Base-by-base conservation (phyloP, 1,284 basidiomycete genomes). In the Pseudomicrostroma phylloplanum region DNA sequence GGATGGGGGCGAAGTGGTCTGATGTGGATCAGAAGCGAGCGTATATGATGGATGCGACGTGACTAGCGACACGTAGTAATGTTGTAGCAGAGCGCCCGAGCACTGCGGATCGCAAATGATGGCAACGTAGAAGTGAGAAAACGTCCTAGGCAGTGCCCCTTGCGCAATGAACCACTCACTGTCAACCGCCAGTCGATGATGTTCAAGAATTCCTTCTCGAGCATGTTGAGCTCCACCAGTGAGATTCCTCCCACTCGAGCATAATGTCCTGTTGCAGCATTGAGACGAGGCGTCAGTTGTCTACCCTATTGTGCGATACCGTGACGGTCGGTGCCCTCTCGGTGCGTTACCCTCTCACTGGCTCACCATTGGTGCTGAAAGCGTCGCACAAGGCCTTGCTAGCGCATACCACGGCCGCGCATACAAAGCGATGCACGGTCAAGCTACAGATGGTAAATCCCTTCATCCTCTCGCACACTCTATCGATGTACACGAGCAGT, bases 371-470 rank as follows among this genome's bases (percentile, higher is more conserved):
- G 23, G 77, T 79, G 56, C 72, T 76, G 61, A 79, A 79, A 0
- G 77, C 70, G 59, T 79, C 77, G 64, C 77, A 79, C 13, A 79
- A 63, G 17, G 74, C 77, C 55, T 79, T 79, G 62, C 63, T 71
- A 3, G 76, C 74, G 55, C 74, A 76, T 1, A 79, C 73, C 39
- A 79, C 71, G 21, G 74, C 71, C 1, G 76, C 77, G 46, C 76
- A 79, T 42, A 77, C 67, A 64, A 79, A 79, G 1, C 77, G 69
- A 62, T 79, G 77, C 15, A 79, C 77, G 9, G 77, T 79, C 12
- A 79, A 61, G 7, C 74, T 68, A 66, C 74, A 79, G 41, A 79
- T 73, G 25, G 77, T 79, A 55, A 79, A 79, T 11, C 77, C 72
- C 21, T 68, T 56, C 49, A 78, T 66, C 1, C 72, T 64, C 51